phyloP scores from a whole-genome alignment of 129 eudicot species.

The Solidago caesia region DNA sequence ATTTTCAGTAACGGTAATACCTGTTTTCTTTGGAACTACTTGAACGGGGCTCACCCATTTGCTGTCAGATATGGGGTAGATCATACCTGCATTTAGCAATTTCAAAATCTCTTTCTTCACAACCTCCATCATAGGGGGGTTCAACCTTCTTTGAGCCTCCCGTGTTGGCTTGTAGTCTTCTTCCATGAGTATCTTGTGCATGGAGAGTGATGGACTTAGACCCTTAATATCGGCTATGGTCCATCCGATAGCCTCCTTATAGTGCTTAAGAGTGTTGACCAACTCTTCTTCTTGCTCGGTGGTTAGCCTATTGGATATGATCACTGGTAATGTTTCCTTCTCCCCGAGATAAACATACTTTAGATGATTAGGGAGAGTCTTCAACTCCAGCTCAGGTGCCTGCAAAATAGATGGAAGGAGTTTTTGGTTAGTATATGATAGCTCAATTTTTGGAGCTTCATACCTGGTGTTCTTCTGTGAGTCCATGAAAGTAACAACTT shows the following conservation, averaged over 20 bases:
- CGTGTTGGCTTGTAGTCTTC: not conserved
- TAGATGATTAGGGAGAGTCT: not conserved
- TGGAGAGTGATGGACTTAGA: constrained; percentile 8
- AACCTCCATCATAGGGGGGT: constrained; percentile 23
- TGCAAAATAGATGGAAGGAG: not conserved
- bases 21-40: no score
- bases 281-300: not conserved
- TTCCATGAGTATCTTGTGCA: constrained; percentile 12
- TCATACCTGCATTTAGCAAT: not conserved
- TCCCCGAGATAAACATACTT: constrained; percentile 6
- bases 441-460: no score
- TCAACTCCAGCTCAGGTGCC: not conserved
- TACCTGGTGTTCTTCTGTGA: no score
- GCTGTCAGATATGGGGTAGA: no score
- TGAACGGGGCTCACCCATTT: no score
- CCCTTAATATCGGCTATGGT: constrained; percentile 15
- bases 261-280: not conserved
- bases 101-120: constrained; percentile 23
- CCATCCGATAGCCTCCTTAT: constrained; percentile 18
- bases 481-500: not conserved
- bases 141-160: constrained; percentile 14
- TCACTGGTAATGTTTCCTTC: not conserved
- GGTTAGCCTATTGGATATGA: not conserved
- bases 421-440: not conserved
- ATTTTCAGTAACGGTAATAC: no score